Evolutionary conservation across 208 protist species (phyloP), one percentile per base, ranked within the genome.

Genomic region (Trypanosoma melophagium): DNA sequence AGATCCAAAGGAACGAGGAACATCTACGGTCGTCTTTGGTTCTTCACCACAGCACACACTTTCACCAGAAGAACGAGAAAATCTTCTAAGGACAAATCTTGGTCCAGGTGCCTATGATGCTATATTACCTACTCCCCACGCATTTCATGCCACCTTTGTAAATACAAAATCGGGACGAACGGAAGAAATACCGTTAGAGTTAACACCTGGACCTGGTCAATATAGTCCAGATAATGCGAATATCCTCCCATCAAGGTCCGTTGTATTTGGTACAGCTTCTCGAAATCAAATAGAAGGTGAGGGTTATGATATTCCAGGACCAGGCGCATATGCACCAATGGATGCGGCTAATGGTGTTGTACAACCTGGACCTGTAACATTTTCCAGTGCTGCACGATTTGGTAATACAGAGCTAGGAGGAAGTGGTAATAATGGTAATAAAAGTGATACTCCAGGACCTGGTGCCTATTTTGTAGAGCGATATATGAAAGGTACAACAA

Each of bases 21-120:
- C 54, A 7, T 21, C 54, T 8, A 73, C 65, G 0, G 68, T 69
- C 7, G 66, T 70, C 14, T 88, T 88, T 54, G 51, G 60, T 2
- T 64, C 68, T 13, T 68, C 75, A 7, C 40, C 75, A 16, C 59
- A 66, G 44, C 58, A 61, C 38, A 16, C 38, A 1, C 44, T 42
- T 61, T 51, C 45, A 45, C 49, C 58, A 24, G 67, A 60, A 44
- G 67, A 65, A 19, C 60, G 52, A 54, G 58, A 67, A 47, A 38
- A 21, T 38, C 28, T 54, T 41, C 58, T 67, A 17, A 53, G 22
- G 0, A 62, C n/a, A 4, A 60, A 31, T 50, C 35, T 80, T 24
- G 84, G 84, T 1, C 84, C 84, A 44, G 84, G 82, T n/a, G 40
- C 82, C 17, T 88, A 88, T 56, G 73, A 83, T 55, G 49, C 58